Evolutionary conservation across 2,329 filamentous ascomycete genomes (phyloP), one percentile per base, ranked within the genome.

Genomic region (Cytospora piceae): DNA sequence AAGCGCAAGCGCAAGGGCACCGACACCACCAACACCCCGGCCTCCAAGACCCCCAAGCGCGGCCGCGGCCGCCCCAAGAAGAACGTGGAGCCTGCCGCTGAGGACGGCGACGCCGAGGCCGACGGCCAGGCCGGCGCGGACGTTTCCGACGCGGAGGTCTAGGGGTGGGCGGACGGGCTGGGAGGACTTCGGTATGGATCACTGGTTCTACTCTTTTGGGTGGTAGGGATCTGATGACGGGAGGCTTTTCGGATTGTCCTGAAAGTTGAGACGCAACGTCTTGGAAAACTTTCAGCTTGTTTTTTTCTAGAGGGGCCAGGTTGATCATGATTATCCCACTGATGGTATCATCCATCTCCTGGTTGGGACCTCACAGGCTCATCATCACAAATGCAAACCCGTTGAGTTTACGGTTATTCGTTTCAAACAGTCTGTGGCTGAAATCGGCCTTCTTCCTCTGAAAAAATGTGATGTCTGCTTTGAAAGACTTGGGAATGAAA

Each of bases 21-120:
- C 14, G 42, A 46, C 17, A 17, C 20, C 39, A 46, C 17, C 39
- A 15, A 12, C 34, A 14, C 39, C 17, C 20, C 39, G 15, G 39
- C 39, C 39, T 9, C 39, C 39, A 42, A 15, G 14, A 39, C 37
- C 15, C 37, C 37, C 6, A 27, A 46, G 17, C 27, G 51, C 24
- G 49, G n/a, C 24, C 34, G 34, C 24, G 52, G 51, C 9, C 51
- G 51, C 11, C 9, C 52, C 52, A 54, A 32, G 52, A 61, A 54
- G 17, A 12, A 7, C 9, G 51, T 4, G 14, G 37, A 11, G 20
- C 51, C 22, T 46, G 4, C 27, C 15, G 22, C 17, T 15, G 34
- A 54, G 24, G 32, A 42, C 8, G 32, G 24, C 27, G 46, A 46
- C 2, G 32, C 9, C 8, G 61, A 37, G 54, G 55, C n/a, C 7